Base-by-base conservation (phyloP, 148 eudicot species). In the Gaultheria prostrata region DNA sequence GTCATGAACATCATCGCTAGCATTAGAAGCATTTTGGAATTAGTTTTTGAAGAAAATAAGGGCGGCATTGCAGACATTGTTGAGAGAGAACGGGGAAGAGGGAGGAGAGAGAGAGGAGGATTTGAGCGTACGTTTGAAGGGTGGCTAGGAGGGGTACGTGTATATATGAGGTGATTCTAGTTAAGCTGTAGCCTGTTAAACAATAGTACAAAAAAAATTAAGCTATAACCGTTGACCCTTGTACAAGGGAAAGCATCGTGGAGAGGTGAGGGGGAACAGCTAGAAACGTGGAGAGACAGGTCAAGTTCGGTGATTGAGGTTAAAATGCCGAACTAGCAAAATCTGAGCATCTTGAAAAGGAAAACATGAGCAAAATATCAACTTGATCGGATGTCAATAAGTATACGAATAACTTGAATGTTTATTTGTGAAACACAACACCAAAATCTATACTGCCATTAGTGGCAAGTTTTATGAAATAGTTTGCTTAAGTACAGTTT, bases 1-100 rank as follows among this genome's bases (percentile, higher is more conserved):
- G 63, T 18, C 80, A 51, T 77, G 63, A 77, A 28, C 80, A 51
- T 77, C 80, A 77, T 18, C 43, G 30, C 51, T 4, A 49, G 4
- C 79, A 24, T 76, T 49, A 24, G 3, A 9, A 63, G 70, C 13
- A 63, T 63, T 21, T 11, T 46, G 13, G 79, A 76, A 63, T 63
- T 63, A 1, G 56, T 14, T 20, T 18, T 74, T 21, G 51, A 14
- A 20, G 77, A 74, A 28, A 28, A 20, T 10, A 33, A 17, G n/a
- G 46, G 18, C 46, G 77, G 45, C 51, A 43, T 74, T 39, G 49
- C 10, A 74, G 15, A 73, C 1, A 33, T 3, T 39, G 6, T 39
- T 39, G 43, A 18, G 24, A 74, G 75, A 26, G 10, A 71, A 20
- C 15, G 33, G 14, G 73, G 30, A 18, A 69, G 74, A 69, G 0